Evolutionary conservation across 495 filamentous ascomycete species (phyloP).

Genomic region (Lindgomyces ingoldianus): DNA sequence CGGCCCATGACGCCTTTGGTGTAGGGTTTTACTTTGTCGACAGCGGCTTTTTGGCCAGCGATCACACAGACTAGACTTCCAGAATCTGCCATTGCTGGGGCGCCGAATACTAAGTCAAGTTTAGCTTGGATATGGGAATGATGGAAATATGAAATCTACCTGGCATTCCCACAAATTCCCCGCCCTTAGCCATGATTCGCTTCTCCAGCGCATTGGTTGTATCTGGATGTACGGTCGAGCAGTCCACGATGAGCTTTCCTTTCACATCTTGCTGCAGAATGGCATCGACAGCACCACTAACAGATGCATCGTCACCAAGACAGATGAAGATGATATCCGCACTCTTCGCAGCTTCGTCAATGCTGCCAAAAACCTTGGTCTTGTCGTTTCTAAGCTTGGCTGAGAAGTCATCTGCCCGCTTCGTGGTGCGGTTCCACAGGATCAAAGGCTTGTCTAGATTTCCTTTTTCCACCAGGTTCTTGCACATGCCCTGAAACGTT

Average conservation of each 20-base stretch:
- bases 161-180: constrained; percentile 75
- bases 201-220: constrained; percentile 67
- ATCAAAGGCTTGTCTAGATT: constrained; percentile 67
- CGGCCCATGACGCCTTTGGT: constrained; percentile 75
- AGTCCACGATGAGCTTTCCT: constrained; percentile 79
- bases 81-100: constrained; percentile 73
- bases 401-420: constrained; percentile 45
- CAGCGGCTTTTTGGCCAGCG: constrained; percentile 62
- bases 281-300: constrained; percentile 57
- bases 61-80: constrained; percentile 77
- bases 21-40: constrained; percentile 70
- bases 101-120: constrained; percentile 65
- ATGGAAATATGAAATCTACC: constrained; percentile 36
- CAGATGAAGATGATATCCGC: constrained; percentile 84
- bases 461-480: constrained; percentile 78
- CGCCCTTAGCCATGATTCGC: constrained; percentile 58
- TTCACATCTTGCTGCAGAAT: constrained; percentile 52
- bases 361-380: constrained; percentile 58
- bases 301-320: constrained; percentile 75
- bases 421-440: constrained; percentile 70
- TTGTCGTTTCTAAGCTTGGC: constrained; percentile 51
- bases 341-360: constrained; percentile 64
- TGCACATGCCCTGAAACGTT: constrained; percentile 70
- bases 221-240: constrained; percentile 84
- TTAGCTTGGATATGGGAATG: neutral